Evolutionary conservation across 108 stramenopile genomes (phyloP), one percentile per base, ranked within the genome.

Genomic region (Skeletonema potamos): DNA sequence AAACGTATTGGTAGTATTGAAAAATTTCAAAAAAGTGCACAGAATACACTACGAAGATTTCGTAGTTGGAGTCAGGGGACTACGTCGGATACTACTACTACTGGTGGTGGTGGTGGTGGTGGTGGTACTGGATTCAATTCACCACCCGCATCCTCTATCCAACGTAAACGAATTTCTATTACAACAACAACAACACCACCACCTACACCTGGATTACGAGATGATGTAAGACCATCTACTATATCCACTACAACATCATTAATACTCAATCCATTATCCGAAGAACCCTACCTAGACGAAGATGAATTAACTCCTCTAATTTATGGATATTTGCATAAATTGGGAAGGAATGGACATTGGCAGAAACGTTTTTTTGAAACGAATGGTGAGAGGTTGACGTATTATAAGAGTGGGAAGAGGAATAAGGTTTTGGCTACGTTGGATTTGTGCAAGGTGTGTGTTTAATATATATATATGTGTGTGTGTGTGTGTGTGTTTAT

Each of bases 301-400:
- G 73, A 54, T 27, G 74, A 76, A 46, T 24, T 72, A 33, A 78
- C 74, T 24, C 83, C 88, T 4, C 27, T 94, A 48, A 89, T 96
- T 66, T 91, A 79, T 64, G 95, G 98, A 27, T 97, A 95, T 70
- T 84, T 98, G 37, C 93, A 97, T 68, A 98, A 98, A 72, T 82
- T 93, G 59, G 95, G 96, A 39, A 79, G 97, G 60, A 96, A 97
- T 81, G 96, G 96, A 57, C 92, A 96, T 66, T 98, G 98, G 98
- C 98, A 98, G 66, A 92, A 89, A 64, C 85, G 98, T 22, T 99
- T 93, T 89, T 99, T 99, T 73, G 98, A 99, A 79, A 96, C 92
- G 6, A 95, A 96, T 64, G 98, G 97, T 17, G 89, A 94, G 74
- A 88, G 91, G 68, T 76, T 99, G 29, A 91, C 96, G n/a, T 99